A percentile compares a stretch with the other conserved stretches of the same genome.
Evolutionary conservation across 129 eudicot species (phyloP).

Genomic region (Centella asiatica): DNA sequence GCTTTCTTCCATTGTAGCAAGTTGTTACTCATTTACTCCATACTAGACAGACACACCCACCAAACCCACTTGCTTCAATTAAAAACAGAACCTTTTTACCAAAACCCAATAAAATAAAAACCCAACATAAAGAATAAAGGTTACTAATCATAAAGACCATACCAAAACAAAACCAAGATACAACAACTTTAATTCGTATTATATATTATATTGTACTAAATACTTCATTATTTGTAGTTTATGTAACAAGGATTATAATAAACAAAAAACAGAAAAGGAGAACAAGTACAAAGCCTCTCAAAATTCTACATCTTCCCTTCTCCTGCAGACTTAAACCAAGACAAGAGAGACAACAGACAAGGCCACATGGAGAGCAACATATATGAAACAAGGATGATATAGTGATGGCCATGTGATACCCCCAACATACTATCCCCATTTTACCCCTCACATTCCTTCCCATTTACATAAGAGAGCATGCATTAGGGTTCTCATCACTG

Average conservation of each 20-base stretch:
- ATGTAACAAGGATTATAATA: constrained; percentile 7
- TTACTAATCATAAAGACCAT: not conserved
- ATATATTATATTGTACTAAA: not conserved
- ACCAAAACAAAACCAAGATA: constrained; percentile 1
- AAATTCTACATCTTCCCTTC: constrained; percentile 11
- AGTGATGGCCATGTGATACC: constrained; percentile 26
- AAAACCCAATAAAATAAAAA: not conserved
- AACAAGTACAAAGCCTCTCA: constrained; percentile 1
- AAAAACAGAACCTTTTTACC: not conserved
- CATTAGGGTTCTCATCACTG: constrained; percentile 98
- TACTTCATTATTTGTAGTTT: not conserved
- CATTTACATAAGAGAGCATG: constrained; percentile 77
- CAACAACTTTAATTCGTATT: not conserved
- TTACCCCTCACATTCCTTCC: constrained; percentile 19
- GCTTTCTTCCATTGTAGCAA: not conserved
- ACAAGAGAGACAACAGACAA: constrained; percentile 8
- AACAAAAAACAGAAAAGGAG: not conserved
- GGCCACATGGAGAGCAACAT: constrained; percentile 6
- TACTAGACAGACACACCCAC: not conserved
- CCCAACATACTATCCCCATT: constrained; percentile 17
- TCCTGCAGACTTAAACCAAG: not conserved
- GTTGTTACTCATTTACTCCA: not conserved
- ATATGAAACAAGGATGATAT: not conserved
- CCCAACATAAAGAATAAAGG: not conserved
- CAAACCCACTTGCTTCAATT: not conserved